Evolutionary conservation across 2,329 filamentous ascomycete genomes (phyloP).

Genomic region (Botrytis elliptica): DNA sequence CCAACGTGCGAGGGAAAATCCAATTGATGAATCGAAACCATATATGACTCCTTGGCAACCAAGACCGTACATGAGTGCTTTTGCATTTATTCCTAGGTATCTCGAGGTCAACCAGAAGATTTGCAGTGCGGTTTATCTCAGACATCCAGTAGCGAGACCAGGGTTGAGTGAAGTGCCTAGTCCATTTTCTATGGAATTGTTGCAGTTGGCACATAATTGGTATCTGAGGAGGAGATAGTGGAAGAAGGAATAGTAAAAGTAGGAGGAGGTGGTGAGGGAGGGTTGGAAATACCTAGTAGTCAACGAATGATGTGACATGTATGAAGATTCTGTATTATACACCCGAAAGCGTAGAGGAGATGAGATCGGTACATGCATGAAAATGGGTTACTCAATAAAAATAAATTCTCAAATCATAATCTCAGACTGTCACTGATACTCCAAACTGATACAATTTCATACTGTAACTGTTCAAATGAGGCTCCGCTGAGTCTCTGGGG

Average conservation of each 20-base stretch:
- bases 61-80: constrained; percentile 81
- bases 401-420: not conserved
- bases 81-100: constrained; percentile 92
- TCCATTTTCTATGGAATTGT: constrained; percentile 69
- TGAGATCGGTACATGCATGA: not conserved
- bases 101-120: constrained; percentile 98
- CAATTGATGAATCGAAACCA: constrained; percentile 72
- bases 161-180: constrained; percentile 81
- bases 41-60: constrained; percentile 92
- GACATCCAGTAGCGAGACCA: constrained; percentile 86
- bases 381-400: not conserved
- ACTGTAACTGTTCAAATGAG: not conserved
- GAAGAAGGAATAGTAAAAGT: constrained; percentile 1
- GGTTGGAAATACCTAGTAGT: not conserved
- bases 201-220: constrained; percentile 88
- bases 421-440: not conserved
- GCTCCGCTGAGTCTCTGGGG: not conserved
- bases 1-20: constrained; percentile 62
- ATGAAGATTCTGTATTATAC: constrained; percentile 23
- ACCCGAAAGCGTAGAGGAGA: not conserved
- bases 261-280: not conserved
- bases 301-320: constrained; percentile 24
- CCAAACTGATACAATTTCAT: not conserved
- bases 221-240: constrained; percentile 59
- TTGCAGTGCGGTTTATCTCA: constrained; percentile 90